phyloP scores from a whole-genome alignment of 352 stramenopile genomes.

The Phytophthora sp. region DNA sequence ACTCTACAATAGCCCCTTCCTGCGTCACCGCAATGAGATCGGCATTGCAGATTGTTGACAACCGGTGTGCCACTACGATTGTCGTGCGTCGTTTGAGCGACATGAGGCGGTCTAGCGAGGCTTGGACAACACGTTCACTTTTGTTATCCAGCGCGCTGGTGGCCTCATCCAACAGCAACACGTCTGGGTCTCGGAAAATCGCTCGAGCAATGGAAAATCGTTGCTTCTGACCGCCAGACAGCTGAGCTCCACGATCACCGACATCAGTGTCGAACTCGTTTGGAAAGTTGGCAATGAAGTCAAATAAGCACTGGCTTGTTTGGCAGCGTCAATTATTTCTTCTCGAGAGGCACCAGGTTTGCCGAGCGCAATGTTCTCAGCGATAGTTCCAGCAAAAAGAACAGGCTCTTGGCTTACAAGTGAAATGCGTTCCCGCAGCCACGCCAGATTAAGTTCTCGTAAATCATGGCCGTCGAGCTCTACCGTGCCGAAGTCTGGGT shows the following conservation, averaged over 20 bases:
- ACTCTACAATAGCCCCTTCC: conserved; percentile 38
- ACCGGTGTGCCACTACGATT: conserved; percentile 40
- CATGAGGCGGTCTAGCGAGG: conserved; percentile 36
- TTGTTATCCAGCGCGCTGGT: conserved; percentile 44
- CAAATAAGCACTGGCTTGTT: conserved; percentile 46
- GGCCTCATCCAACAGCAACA: conserved; percentile 39
- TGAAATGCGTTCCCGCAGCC: conserved; percentile 38
- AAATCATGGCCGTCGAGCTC: conserved; percentile 35
- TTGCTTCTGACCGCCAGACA: conserved; percentile 45
- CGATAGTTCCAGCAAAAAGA: conserved; percentile 42
- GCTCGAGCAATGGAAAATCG: conserved; percentile 41
- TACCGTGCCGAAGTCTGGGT: conserved; percentile 32
- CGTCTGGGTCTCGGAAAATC: conserved; percentile 37
- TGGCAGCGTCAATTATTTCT: conserved; percentile 40
- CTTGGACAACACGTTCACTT: conserved; percentile 44
- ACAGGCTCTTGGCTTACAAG: conserved; percentile 45
- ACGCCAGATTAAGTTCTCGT: conserved; percentile 40
- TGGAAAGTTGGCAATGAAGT: conserved; percentile 43
- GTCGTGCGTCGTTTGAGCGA: conserved; percentile 41
- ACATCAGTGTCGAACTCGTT: conserved; percentile 44
- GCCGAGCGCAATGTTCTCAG: conserved; percentile 41
- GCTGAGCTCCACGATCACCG: conserved; percentile 37
- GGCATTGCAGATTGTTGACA: conserved; percentile 44
- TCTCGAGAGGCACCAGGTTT: conserved; percentile 38
- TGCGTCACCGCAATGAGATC: conserved; percentile 41